Conservation (phyloP, 495 filamentous ascomycete species). For the Lasiosphaeris hirsuta region DNA sequence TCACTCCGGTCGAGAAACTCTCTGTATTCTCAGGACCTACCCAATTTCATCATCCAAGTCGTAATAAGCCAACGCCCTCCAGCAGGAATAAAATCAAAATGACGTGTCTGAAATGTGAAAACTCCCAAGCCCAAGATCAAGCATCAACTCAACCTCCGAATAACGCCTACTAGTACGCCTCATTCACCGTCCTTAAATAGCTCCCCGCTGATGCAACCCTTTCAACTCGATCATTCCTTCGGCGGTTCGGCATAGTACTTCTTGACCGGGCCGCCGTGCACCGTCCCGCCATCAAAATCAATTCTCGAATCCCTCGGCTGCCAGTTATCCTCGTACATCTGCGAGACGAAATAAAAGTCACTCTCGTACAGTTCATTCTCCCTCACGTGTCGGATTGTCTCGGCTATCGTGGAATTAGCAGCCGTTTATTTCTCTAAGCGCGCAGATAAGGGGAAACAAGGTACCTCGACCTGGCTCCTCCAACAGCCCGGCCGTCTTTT, state of each 20-base stretch:
- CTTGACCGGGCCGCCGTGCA: conserved; percentile 5
- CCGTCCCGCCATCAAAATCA: conserved; percentile 1
- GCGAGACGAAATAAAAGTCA: conserved; percentile 23
- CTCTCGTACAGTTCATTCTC: conserved; percentile 16
- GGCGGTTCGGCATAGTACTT: background rate
- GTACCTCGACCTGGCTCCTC: conserved; percentile 7
- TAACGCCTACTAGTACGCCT: no score
- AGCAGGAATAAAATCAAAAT: no score
- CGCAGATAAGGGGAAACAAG: background rate
- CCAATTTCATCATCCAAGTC: no score
- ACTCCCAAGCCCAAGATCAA: no score
- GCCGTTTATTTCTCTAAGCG: background rate
- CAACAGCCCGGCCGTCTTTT: conserved; percentile 9
- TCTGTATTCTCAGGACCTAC: no score
- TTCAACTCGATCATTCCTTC: no score
- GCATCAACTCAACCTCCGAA: no score
- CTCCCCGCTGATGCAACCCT: no score
- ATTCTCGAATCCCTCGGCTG: conserved; percentile 7
- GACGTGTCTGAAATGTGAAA: no score
- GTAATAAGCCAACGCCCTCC: no score
- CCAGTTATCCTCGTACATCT: conserved; percentile 27
- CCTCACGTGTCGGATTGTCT: background rate
- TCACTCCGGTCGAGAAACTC: no score
- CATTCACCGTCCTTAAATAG: no score
- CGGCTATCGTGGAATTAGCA: background rate